Conservation (phyloP, 2,329 filamentous ascomycete genomes). For the Juglanconis oblonga region DNA sequence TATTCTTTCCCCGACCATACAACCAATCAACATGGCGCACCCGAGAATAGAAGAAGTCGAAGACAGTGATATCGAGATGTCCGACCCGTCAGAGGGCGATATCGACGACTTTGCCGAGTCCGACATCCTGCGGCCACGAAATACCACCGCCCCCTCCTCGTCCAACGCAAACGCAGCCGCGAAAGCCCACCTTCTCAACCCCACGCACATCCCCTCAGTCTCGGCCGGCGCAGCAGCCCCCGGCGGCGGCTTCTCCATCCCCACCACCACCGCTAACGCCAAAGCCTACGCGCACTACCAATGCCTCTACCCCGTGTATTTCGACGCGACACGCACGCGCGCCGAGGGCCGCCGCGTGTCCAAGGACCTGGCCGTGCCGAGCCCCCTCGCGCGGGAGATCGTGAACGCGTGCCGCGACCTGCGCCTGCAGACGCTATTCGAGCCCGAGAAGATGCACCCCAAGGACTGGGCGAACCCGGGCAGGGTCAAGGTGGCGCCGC, state of each 20-base stretch:
- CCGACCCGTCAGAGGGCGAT: conserved; percentile 85
- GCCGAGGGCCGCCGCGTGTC: conserved; percentile 79
- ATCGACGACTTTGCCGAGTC: conserved; percentile 62
- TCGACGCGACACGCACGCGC: conserved; percentile 72
- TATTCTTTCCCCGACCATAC: no score
- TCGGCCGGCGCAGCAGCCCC: conserved; percentile 30
- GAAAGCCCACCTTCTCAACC: conserved; percentile 30
- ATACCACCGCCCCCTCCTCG: conserved; percentile 24
- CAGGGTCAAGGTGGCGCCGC: conserved; percentile 68
- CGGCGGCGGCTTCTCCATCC: conserved; percentile 27
- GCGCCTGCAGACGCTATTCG: conserved; percentile 72
- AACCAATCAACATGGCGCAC: conserved; percentile 64
- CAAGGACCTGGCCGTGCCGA: conserved; percentile 68
- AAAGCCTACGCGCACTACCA: conserved; percentile 71
- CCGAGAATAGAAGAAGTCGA: conserved; percentile 90
- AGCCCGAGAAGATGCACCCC: conserved; percentile 88
- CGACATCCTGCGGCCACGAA: conserved; percentile 50
- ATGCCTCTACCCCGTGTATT: conserved; percentile 94
- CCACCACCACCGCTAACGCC: conserved; percentile 40
- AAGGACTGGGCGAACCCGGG: conserved; percentile 98
- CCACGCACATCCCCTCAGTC: conserved; percentile 34
- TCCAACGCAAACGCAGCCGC: conserved; percentile 14
- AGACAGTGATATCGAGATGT: conserved; percentile 69
- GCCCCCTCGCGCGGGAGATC: conserved; percentile 87
- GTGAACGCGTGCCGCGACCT: conserved; percentile 77